These are phyloP conservation scores for Debaryomyces psychrophilus DNA, from an alignment of 1,139 yeast genomes.

Conservation along the genomic window DNA sequence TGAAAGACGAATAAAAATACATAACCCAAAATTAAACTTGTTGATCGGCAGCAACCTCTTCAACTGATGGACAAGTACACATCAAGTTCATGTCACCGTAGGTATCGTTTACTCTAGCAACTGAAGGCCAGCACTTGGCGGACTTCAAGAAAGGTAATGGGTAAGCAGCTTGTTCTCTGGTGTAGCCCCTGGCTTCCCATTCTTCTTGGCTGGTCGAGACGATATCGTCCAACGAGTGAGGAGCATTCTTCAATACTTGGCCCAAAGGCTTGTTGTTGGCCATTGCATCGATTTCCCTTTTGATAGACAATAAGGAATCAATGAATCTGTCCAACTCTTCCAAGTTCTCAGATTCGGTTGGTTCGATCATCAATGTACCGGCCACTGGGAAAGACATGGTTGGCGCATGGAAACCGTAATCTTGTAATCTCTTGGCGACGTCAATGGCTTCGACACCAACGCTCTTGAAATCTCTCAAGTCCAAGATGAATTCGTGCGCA, in stretches of 20 bases:
- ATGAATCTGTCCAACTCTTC: slow-evolving; percentile 89
- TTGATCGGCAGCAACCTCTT: slow-evolving; percentile 51
- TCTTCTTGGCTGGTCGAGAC: slow-evolving; percentile 60
- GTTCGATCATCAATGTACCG: slow-evolving; percentile 96
- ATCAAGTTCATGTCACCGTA: slow-evolving; percentile 91
- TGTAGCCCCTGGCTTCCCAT: slow-evolving; percentile 81
- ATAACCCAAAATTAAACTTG: background rate
- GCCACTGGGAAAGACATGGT: slow-evolving; percentile 99
- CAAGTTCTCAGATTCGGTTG: slow-evolving; percentile 91
- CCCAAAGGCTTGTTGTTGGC: slow-evolving; percentile 70
- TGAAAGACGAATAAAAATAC: background rate
- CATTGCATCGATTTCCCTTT: slow-evolving; percentile 78
- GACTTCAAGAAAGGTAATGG: slow-evolving; percentile 75
- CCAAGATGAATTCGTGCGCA: slow-evolving; percentile 96
- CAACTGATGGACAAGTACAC: slow-evolving; percentile 91
- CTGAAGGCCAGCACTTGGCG: slow-evolving; percentile 94
- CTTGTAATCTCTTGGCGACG: slow-evolving; percentile 94
- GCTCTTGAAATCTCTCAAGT: slow-evolving; percentile 80
- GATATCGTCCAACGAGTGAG: slow-evolving; percentile 85
- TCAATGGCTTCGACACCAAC: slow-evolving; percentile 92
- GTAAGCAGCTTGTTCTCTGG: slow-evolving; percentile 91
- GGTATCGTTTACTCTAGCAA: slow-evolving; percentile 88
- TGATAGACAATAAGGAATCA: slow-evolving; percentile 81
- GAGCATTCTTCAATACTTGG: slow-evolving; percentile 81
- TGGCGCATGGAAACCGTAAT: slow-evolving; percentile 98